phyloP scores from a whole-genome alignment of 192 early-diverging fungal species.

The Pecoramyces ruminantium region DNA sequence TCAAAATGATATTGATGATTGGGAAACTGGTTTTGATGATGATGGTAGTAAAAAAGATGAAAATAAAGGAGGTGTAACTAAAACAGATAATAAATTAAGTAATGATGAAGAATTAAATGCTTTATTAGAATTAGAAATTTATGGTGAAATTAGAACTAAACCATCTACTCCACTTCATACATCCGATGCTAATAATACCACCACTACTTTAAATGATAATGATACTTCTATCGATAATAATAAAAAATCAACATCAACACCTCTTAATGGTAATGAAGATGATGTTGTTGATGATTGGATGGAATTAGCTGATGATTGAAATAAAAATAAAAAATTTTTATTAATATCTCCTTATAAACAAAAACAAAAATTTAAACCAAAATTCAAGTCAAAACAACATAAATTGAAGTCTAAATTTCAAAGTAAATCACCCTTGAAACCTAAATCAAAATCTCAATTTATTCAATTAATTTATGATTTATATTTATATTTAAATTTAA shows the following conservation, averaged over 20 bases:
- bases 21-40: background rate
- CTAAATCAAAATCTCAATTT: too few species aligned
- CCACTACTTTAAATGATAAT: too few species aligned
- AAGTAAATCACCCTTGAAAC: too few species aligned
- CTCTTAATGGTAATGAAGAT: background rate
- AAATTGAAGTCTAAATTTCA: too few species aligned
- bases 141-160: background rate
- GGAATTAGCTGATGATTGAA: background rate
- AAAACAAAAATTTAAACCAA: too few species aligned
- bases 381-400: too few species aligned
- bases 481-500: too few species aligned
- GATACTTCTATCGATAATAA: background rate
- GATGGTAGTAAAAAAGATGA: background rate
- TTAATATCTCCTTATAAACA: too few species aligned
- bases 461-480: too few species aligned
- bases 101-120: background rate
- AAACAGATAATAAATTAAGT: background rate
- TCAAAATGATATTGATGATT: background rate
- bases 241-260: background rate
- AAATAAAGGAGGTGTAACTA: background rate
- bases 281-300: background rate
- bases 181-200: background rate
- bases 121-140: background rate
- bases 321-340: too few species aligned
- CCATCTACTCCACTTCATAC: background rate